Evolutionary conservation across 2,329 filamentous ascomycete genomes (phyloP).

Genomic region (Hypomyces rosellus): DNA sequence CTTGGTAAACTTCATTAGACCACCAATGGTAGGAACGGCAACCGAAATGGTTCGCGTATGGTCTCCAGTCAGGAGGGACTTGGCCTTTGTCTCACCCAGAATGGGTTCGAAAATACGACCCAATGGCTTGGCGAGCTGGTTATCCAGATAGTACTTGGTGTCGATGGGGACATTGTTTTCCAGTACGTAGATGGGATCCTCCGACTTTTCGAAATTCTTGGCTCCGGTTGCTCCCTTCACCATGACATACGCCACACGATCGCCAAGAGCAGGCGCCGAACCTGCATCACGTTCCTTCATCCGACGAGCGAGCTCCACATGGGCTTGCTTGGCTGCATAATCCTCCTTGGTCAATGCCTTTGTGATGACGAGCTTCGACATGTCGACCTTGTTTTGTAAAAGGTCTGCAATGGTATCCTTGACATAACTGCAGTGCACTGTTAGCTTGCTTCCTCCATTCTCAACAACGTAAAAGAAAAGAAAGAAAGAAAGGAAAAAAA

Average conservation of each 20-base stretch:
- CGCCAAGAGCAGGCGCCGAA: slow-evolving; percentile 84
- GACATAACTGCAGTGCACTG: slow-evolving; percentile 65
- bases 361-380: slow-evolving; percentile 98
- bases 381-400: slow-evolving; percentile 94
- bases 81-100: slow-evolving; percentile 84
- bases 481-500: no score
- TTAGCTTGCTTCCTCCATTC: slow-evolving; percentile 18
- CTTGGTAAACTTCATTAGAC: slow-evolving; percentile 97
- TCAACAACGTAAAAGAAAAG: slow-evolving; percentile 1
- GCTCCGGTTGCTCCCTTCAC: slow-evolving; percentile 82
- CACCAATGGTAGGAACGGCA: slow-evolving; percentile 82
- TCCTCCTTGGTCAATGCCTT: slow-evolving; percentile 89
- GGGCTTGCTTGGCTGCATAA: slow-evolving; percentile 89
- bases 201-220: slow-evolving; percentile 95
- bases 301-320: slow-evolving; percentile 88
- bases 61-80: slow-evolving; percentile 78
- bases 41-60: slow-evolving; percentile 94
- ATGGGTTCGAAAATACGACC: slow-evolving; percentile 97
- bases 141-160: slow-evolving; percentile 97
- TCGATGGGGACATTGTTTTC: slow-evolving; percentile 98
- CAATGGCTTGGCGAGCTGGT: slow-evolving; percentile 92
- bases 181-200: slow-evolving; percentile 93
- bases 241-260: slow-evolving; percentile 98
- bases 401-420: slow-evolving; percentile 93
- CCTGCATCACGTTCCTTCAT: slow-evolving; percentile 97